Conservation (phyloP, 179 eudicot genomes). For the Silene noctiflora region DNA sequence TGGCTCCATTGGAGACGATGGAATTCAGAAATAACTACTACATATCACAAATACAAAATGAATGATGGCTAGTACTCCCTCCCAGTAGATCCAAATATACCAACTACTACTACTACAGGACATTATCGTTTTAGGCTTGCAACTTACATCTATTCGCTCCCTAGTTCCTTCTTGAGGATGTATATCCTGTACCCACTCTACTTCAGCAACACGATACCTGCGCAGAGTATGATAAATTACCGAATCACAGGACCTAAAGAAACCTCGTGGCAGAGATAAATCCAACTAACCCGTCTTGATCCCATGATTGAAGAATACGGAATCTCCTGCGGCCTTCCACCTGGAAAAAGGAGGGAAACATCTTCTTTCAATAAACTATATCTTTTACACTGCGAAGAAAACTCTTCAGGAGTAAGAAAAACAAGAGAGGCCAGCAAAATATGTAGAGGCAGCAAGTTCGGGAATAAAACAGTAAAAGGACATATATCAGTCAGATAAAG, state of each 20-base stretch:
- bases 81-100: not conserved
- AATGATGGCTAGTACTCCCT: not conserved
- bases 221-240: slow-evolving; percentile 4
- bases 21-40: not conserved
- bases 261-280: not conserved
- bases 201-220: slow-evolving; percentile 92
- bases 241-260: not conserved
- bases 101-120: not conserved
- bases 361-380: not conserved
- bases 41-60: slow-evolving; percentile 6
- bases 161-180: slow-evolving; percentile 64
- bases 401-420: not conserved
- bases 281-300: slow-evolving; percentile 94
- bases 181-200: slow-evolving; percentile 76
- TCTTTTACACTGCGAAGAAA: not conserved
- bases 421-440: not conserved
- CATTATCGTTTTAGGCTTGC: slow-evolving; percentile 36
- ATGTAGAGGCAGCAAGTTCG: not conserved
- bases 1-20: not conserved
- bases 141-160: slow-evolving; percentile 67
- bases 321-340: slow-evolving; percentile 96
- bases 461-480: not conserved
- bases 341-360: slow-evolving; percentile 33
- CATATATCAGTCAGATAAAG: not conserved
- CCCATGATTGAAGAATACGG: slow-evolving; percentile 78